Evolutionary conservation across 768 basidiomycete species (phyloP).

Genomic region (Rhodotorula paludigena): DNA sequence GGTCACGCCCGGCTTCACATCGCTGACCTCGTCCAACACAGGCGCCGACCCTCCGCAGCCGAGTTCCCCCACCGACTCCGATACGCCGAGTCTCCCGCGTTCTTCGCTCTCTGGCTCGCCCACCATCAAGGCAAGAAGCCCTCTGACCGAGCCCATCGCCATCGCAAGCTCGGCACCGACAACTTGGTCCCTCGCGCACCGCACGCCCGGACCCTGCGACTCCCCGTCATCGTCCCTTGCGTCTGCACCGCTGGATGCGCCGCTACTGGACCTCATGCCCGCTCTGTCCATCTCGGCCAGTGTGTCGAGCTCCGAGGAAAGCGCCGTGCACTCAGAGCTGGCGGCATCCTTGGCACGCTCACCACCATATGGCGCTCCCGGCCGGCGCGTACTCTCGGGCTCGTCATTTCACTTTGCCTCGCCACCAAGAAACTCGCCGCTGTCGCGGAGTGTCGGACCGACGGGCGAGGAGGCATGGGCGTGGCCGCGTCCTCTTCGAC

Average conservation of each 20-base stretch:
- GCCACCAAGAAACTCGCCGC: constrained; percentile 6
- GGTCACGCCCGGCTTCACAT: too few species aligned
- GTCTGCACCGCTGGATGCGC: background rate
- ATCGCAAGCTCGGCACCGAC: background rate
- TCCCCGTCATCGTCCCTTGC: background rate
- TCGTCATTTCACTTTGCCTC: background rate
- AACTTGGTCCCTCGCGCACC: background rate
- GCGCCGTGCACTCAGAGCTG: background rate
- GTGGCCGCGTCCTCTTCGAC: background rate
- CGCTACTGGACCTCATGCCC: constrained; percentile 14
- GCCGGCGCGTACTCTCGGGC: background rate
- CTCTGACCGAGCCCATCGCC: background rate
- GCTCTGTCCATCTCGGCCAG: constrained; percentile 2
- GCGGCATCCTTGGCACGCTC: background rate
- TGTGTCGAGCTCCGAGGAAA: constrained; percentile 4
- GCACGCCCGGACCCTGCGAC: background rate
- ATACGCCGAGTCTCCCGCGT: too few species aligned
- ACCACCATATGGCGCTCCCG: background rate
- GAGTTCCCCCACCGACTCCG: background rate
- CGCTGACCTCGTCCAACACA: too few species aligned
- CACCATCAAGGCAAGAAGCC: background rate
- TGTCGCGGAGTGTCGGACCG: background rate
- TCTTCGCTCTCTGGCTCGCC: background rate
- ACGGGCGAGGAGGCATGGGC: background rate
- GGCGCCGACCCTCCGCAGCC: too few species aligned